Base-by-base conservation (phyloP, 148 eudicot genomes). In the Beta vulgaris region DNA sequence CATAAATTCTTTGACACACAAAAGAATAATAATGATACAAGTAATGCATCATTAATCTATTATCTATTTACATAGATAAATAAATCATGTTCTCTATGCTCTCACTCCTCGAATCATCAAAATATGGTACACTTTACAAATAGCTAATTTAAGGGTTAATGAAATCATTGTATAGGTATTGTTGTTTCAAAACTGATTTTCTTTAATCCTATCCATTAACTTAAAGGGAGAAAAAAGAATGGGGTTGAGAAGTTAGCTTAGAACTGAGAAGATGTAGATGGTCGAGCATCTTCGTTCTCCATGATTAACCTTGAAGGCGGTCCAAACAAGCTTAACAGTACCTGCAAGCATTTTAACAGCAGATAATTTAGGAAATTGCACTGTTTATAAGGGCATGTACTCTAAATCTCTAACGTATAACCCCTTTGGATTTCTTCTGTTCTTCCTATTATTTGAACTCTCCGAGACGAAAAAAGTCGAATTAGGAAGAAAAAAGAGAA, bases 251-350 rank as follows among this genome's bases (percentile, higher is more conserved):
- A 59, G 71, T 62, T 76, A 28, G 42, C 73, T 68, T 72, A 81
- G 51, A 71, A 80, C 39, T 79, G 84, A 26, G 93, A 85, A 8
- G 89, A 84, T 67, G 86, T 84, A n/a, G 93, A 86, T 10, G 86
- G 86, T 70, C 85, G 86, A 78, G 88, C 81, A 51, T 91, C 96
- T 86, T 85, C 88, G 76, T 79, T 85, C 75, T 89, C 89, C 15
- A 80, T 71, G 12, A 83, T 76, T 66, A 88, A 81, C 76, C 93
- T 93, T 31, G 96, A 89, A 25, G 93, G 98, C 26, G 98, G 98
- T 68, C 98, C 98, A 67, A 89, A 84, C 81, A 91, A 82, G 85
- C 98, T 93, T 72, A 93, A 82, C 44, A 93, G 55, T 48, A 89
- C 98, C 98, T 93, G 86, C 83, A 85, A 69, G 51, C 31, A 57